Evolutionary conservation across 1,139 yeast genomes (phyloP).

Genomic region (Taiozyma sp.): DNA sequence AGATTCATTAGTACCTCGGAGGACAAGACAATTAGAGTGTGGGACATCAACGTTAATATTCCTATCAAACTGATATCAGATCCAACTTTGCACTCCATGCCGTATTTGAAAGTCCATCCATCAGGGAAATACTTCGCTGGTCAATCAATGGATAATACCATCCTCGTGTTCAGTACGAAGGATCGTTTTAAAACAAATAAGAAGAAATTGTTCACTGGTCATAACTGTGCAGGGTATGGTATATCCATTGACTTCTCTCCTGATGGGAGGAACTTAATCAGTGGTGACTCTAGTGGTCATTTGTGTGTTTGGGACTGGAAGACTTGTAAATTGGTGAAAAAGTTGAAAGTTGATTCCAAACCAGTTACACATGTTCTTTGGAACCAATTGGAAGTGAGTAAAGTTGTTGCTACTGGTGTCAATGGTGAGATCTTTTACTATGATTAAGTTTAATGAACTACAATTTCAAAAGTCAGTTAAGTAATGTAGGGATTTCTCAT

Average conservation of each 20-base stretch:
- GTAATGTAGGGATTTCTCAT: constrained; percentile 26
- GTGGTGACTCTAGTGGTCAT: constrained; percentile 74
- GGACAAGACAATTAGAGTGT: constrained; percentile 77
- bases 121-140: constrained; percentile 56
- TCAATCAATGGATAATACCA: constrained; percentile 76
- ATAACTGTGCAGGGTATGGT: constrained; percentile 71
- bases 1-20: constrained; percentile 77
- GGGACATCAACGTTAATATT: constrained; percentile 82
- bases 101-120: constrained; percentile 61
- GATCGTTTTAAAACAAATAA: constrained; percentile 59
- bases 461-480: background rate
- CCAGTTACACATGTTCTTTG: constrained; percentile 58
- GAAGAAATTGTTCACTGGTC: constrained; percentile 66
- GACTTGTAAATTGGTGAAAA: constrained; percentile 48
- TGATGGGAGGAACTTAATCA: constrained; percentile 70
- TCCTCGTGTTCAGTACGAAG: constrained; percentile 58
- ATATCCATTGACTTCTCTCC: constrained; percentile 68
- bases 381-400: constrained; percentile 73
- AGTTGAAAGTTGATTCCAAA: constrained; percentile 49
- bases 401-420: constrained; percentile 61
- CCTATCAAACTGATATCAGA: constrained; percentile 82
- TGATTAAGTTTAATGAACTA: constrained; percentile 36
- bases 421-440: constrained; percentile 64
- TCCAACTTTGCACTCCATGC: constrained; percentile 79
- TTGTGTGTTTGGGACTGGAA: constrained; percentile 87